Evolutionary conservation across 2,329 filamentous ascomycete genomes (phyloP), one percentile per base, ranked within the genome.

Genomic region (Fusarium pseudoanthophilum): DNA sequence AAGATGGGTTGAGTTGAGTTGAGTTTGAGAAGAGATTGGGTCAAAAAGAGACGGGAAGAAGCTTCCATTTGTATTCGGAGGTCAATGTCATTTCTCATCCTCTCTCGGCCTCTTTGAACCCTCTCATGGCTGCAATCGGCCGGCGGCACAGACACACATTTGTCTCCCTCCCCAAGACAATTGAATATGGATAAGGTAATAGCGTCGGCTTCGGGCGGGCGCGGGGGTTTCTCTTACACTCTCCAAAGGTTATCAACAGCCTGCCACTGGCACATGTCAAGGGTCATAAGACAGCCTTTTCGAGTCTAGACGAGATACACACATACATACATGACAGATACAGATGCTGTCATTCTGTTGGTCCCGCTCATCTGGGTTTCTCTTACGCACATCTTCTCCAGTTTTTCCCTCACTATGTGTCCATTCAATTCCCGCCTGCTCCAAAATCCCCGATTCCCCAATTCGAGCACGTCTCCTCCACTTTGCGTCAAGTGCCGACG

Each of bases 101-200:
- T 72, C 64, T 60, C 66, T 69, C 58, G 58, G 60, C 65, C 30
- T 65, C 67, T 65, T 45, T 64, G 21, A 57, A 61, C 36, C 60
- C 53, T 71, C 56, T 63, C n/a, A 73, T 71, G 72, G 74, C 69
- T 77, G 75, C 75, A 75, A 75, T 72, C 74, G 75, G 75, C 75
- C 75, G 75, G 67, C 74, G 75, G 72, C 72, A 67, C 37, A 67
- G 43, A 53, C 46, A 34, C 49, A 58, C 15, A 21, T n/a, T n/a
- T 34, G 26, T 26, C 62, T 34, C 57, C 11, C 32, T 52, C n/a
- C n/a, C 49, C 65, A 60, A 60, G 71, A 60, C 62, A 42, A 52
- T 36, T 57, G 72, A 73, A 75, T 63, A 71, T 48, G 65, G 59
- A 75, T 75, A 72, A 73, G 69, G 72, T 75, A 75, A 75, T 75